Base-by-base conservation (phyloP, 2,329 filamentous ascomycete genomes). In the Fusarium beomiforme region DNA sequence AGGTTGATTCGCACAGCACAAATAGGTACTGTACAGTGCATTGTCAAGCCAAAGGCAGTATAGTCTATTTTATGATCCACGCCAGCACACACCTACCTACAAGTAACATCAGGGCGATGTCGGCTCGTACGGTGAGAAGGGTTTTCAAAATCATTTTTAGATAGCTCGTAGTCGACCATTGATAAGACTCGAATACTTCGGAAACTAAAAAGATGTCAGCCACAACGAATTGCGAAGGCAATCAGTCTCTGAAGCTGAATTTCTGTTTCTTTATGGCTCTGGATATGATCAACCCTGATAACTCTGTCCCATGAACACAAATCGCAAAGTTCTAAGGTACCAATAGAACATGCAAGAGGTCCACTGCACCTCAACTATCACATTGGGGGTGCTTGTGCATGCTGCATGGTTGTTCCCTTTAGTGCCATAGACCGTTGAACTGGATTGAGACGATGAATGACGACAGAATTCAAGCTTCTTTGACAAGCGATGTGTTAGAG, bases 81-180 rank as follows among this genome's bases (percentile, higher is more conserved):
- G 51, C 50, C 51, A 54, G 34, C 59, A 64, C 69, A 64, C 69
- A 58, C 54, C 59, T 64, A 58, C 54, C 59, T 64, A 37, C 50
- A 56, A 58, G 50, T 53, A 24, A 66, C 61, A 60, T 37, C 49
- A 68, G 68, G 69, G 69, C 69, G 59, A 70, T 62, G 59, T 61
- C 49, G 69, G 66, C 53, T 70, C 26, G 62, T 55, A 64, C 63
- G 56, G 63, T 67, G 64, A 62, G 47, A 31, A 62, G 17, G 43
- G 43, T 41, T 53, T 54, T 43, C 31, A 51, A 46, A 21, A 26
- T 55, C 51, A n/a, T 47, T 55, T 31, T 55, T 46, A 55, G 51
- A 46, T 33, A 55, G 33, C 33, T 47, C 53, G 33, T 55, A 24
- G 8, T 29, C 8, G 36, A 31, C 50, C 24, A 19, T 17, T 16